A percentile compares a stretch with the other conserved stretches of the same genome.
Evolutionary conservation across 2,329 filamentous ascomycete species (phyloP).

Genomic region (Pseudogymnoascus sp.): DNA sequence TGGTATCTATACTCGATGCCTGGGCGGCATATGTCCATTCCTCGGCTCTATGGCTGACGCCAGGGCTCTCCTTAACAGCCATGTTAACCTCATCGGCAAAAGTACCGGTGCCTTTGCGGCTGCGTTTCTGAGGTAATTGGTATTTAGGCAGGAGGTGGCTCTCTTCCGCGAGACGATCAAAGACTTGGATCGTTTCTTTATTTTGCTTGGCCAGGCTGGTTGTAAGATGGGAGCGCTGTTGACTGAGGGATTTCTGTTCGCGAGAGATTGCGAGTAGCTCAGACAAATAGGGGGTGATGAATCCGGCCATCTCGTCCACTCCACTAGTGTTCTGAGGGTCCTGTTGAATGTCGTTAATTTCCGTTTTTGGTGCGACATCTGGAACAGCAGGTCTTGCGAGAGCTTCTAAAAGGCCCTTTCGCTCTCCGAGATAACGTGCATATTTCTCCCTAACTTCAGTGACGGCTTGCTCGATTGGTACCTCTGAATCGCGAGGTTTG

Average conservation of each 20-base stretch:
- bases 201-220: slow-evolving; percentile 41
- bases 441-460: slow-evolving; percentile 9
- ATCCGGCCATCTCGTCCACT: slow-evolving; percentile 29
- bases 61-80: slow-evolving; percentile 30
- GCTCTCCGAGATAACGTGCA: neutral
- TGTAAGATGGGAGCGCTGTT: slow-evolving; percentile 51
- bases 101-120: slow-evolving; percentile 20
- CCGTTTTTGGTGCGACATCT: slow-evolving; percentile 9
- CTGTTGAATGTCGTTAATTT: neutral
- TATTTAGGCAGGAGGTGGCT: slow-evolving; percentile 51
- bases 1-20: slow-evolving; percentile 48
- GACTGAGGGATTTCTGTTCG: slow-evolving; percentile 48
- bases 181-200: slow-evolving; percentile 40
- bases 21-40: slow-evolving; percentile 55
- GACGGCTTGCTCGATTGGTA: slow-evolving; percentile 3
- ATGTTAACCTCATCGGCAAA: slow-evolving; percentile 39
- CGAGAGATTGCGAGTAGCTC: slow-evolving; percentile 43
- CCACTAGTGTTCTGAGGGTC: neutral
- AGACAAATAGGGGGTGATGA: slow-evolving; percentile 50
- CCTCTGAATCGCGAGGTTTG: neutral
- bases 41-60: slow-evolving; percentile 38
- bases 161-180: slow-evolving; percentile 51
- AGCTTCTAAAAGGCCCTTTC: neutral
- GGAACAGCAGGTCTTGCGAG: slow-evolving; percentile 14
- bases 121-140: slow-evolving; percentile 32